Conservation (phyloP, 2,329 filamentous ascomycete genomes). For the Arthrocladium fulminans region DNA sequence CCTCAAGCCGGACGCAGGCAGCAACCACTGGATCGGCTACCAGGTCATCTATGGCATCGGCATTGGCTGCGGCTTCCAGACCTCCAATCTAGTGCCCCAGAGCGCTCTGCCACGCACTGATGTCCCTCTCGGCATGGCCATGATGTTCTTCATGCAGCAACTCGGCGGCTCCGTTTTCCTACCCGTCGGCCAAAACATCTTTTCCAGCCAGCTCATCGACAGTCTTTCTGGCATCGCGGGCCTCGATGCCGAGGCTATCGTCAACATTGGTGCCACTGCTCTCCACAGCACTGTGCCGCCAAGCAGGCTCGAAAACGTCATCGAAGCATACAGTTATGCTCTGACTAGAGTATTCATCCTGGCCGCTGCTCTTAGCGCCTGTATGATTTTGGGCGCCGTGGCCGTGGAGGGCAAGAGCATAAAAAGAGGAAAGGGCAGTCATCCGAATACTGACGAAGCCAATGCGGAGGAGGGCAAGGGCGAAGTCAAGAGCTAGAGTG, state of each 20-base stretch:
- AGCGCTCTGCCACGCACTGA: constrained; percentile 14
- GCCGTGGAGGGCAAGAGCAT: constrained; percentile 24
- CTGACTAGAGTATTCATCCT: constrained; percentile 25
- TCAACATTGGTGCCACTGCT: constrained; percentile 3
- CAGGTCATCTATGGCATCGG: constrained; percentile 23
- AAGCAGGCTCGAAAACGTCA: background rate
- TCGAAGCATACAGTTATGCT: constrained; percentile 22
- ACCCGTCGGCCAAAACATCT: constrained; percentile 21
- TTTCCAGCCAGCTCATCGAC: constrained; percentile 17
- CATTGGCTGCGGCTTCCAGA: constrained; percentile 22
- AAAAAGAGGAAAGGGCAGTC: no score
- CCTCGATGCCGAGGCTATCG: background rate
- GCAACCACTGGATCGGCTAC: constrained; percentile 24
- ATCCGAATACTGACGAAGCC: no score
- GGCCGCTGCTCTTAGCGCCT: constrained; percentile 13
- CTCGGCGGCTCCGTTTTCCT: constrained; percentile 24
- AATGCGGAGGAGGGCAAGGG: no score
- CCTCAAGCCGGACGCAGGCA: constrained; percentile 16
- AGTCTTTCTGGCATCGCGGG: constrained; percentile 3
- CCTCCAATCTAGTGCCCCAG: constrained; percentile 19
- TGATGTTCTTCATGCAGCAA: constrained; percentile 23
- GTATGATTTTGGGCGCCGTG: constrained; percentile 21
- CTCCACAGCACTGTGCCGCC: background rate
- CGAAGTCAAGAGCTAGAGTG: no score
- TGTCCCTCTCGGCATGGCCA: constrained; percentile 17